Percentiles rank a stretch among this genome's conserved stretches.
phyloP scores from a whole-genome alignment of 2,329 filamentous ascomycete genomes.

The Parastagonospora nodorum region DNA sequence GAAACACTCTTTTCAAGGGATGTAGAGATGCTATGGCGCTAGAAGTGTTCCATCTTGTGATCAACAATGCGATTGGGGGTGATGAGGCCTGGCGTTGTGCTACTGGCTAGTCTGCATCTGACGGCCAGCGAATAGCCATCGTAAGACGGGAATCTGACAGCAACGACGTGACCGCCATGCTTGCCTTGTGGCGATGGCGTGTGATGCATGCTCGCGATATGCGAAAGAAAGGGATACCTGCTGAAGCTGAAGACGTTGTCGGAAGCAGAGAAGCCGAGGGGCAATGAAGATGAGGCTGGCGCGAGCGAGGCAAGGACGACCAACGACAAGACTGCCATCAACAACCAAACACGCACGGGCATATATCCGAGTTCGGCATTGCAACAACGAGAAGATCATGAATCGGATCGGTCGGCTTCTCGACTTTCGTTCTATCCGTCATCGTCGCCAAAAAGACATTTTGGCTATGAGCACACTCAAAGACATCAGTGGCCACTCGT shows the following conservation, averaged over 20 bases:
- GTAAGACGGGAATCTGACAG: conserved; percentile 13
- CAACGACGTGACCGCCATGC: conserved; percentile 11
- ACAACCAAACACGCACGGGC: too few relatives aligned
- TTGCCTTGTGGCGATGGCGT: conserved; percentile 9
- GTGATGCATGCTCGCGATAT: conserved; percentile 15
- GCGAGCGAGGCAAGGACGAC: too few relatives aligned
- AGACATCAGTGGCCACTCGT: too few relatives aligned
- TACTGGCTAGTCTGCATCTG: conserved; percentile 34
- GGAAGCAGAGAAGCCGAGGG: not conserved
- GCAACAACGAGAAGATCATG: too few relatives aligned
- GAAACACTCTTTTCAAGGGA: conserved; percentile 9
- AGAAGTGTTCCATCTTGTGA: conserved; percentile 23
- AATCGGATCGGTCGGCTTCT: too few relatives aligned
- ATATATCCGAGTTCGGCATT: too few relatives aligned
- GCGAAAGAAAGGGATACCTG: conserved; percentile 32
- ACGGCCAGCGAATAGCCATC: conserved; percentile 33
- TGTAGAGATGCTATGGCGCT: conserved; percentile 12
- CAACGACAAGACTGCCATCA: too few relatives aligned
- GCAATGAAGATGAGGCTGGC: too few relatives aligned
- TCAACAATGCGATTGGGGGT: conserved; percentile 31
- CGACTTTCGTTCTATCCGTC: too few relatives aligned
- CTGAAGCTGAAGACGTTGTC: too few relatives aligned
- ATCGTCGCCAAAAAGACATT: too few relatives aligned
- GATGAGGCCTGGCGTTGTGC: conserved; percentile 22
- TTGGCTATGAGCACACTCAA: too few relatives aligned